Base-by-base conservation (phyloP, 805 yeast genomes). In the Myxozyma vanderwaltii region DNA sequence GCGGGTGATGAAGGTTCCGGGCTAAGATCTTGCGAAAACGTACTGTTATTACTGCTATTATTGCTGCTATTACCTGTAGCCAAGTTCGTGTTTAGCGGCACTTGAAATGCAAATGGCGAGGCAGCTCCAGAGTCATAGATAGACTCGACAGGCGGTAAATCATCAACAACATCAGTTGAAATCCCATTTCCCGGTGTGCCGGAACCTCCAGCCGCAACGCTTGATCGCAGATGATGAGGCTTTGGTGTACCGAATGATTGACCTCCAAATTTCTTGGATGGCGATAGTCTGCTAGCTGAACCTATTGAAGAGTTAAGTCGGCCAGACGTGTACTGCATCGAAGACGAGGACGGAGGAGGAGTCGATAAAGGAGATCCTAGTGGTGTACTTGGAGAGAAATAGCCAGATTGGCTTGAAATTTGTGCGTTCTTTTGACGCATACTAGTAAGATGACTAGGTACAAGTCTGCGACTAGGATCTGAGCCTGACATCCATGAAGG, bases 201-300 rank as follows among this genome's bases (percentile, higher is more conserved):
- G 13, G 56, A 24, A 27, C 31, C 46, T 15, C 21, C 50, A 5
- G 39, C 53, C 12, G 35, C 44, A 5, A 50, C 51, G 38, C 47
- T 50, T 15, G 57, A 53, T 23, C 51, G 33, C 26, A 45, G 24
- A 39, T 41, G 31, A 35, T 51, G 56, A 26, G 68, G 69, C 52
- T 58, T 65, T 13, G 68, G 68, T 6, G 63, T 59, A 17, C 68
- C 73, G 58, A 51, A 70, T 44, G 58, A 71, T 63, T 27, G 71
- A 53, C 53, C 70, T 53, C 63, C 69, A 35, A 29, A 40, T 24
- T 38, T 54, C 41, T 27, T 46, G 21, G 53, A 35, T n/a, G 36
- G 6, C 40, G 60, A 40, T 41, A 35, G 23, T 15, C 44, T 21
- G 35, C 23, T 23, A n/a, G 51, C 41, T 12, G 45, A 41, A 17